Evolutionary conservation across 495 filamentous ascomycete genomes (phyloP).

Genomic region (Extremus antarcticus): DNA sequence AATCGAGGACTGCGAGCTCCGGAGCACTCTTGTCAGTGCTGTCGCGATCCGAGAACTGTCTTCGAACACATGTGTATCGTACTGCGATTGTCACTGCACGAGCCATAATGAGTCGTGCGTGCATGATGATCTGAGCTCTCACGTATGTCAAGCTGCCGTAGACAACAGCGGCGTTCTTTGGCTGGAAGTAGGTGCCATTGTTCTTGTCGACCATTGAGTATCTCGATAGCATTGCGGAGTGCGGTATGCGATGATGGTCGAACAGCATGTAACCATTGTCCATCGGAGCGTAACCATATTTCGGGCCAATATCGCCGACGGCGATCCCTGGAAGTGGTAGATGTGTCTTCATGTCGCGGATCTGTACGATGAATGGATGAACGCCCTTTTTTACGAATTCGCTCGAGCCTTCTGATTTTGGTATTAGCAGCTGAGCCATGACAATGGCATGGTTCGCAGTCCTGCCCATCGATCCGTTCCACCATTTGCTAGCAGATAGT

Average conservation of each 20-base stretch:
- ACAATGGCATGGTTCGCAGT: slow-evolving; percentile 39
- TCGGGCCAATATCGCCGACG: slow-evolving; percentile 41
- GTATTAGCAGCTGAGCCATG: slow-evolving; percentile 37
- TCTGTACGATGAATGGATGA: slow-evolving; percentile 41
- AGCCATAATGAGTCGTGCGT: slow-evolving; percentile 37
- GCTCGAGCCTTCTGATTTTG: slow-evolving; percentile 12
- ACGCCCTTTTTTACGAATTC: slow-evolving; percentile 34
- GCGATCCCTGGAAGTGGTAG: slow-evolving; percentile 35
- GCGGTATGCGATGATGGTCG: slow-evolving; percentile 36
- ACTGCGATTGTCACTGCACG: slow-evolving; percentile 40
- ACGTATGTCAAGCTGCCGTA: slow-evolving; percentile 40
- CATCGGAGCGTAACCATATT: slow-evolving; percentile 36
- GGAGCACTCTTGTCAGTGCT: slow-evolving; percentile 23
- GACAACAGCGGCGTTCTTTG: slow-evolving; percentile 33
- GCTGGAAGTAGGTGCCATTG: slow-evolving; percentile 34
- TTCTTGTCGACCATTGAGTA: slow-evolving; percentile 35
- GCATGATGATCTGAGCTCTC: slow-evolving; percentile 38
- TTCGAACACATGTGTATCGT: slow-evolving; percentile 34
- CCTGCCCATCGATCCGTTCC: slow-evolving; percentile 39
- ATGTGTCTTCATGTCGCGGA: slow-evolving; percentile 37
- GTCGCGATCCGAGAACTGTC: slow-evolving; percentile 40
- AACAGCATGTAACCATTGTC: slow-evolving; percentile 45
- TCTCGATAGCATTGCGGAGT: slow-evolving; percentile 37
- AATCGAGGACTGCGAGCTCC: slow-evolving; percentile 38
- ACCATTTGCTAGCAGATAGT: slow-evolving; percentile 41